A percentile compares a stretch with the other conserved stretches of the same genome.
These are phyloP conservation scores for Acanthamoeba divionensis DNA, from an alignment of 208 protist genomes.

Conservation along the genomic window DNA sequence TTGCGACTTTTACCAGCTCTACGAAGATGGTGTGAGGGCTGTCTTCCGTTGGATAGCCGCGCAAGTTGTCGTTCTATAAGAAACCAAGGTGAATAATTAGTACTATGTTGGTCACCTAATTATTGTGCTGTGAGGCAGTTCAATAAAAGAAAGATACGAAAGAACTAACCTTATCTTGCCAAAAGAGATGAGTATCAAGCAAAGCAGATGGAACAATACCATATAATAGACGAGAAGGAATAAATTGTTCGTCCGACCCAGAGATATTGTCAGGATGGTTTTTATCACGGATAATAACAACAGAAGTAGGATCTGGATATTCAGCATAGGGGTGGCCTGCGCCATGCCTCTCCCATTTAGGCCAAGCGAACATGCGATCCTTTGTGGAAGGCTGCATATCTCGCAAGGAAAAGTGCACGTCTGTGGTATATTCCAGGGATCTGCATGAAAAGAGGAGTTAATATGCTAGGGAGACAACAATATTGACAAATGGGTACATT, in stretches of 20 bases:
- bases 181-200: conserved; percentile 70
- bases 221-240: conserved; percentile 68
- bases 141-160: background rate
- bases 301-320: background rate
- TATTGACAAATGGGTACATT: no score
- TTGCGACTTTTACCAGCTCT: background rate
- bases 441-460: no score
- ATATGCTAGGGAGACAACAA: no score
- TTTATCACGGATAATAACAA: conserved; percentile 67
- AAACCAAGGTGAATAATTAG: background rate
- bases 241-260: conserved; percentile 65
- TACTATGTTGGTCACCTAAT: background rate
- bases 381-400: conserved; percentile 56
- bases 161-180: conserved; percentile 63
- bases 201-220: conserved; percentile 69
- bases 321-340: conserved; percentile 59
- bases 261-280: conserved; percentile 57
- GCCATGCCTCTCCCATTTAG: conserved; percentile 49
- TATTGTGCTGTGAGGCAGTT: background rate
- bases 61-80: background rate
- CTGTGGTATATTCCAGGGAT: conserved; percentile 63
- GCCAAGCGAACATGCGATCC: background rate
- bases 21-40: background rate
- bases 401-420: conserved; percentile 59
- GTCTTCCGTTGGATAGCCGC: background rate